Conservation (phyloP, 495 filamentous ascomycete genomes). For the Lentithecium fluviatile region DNA sequence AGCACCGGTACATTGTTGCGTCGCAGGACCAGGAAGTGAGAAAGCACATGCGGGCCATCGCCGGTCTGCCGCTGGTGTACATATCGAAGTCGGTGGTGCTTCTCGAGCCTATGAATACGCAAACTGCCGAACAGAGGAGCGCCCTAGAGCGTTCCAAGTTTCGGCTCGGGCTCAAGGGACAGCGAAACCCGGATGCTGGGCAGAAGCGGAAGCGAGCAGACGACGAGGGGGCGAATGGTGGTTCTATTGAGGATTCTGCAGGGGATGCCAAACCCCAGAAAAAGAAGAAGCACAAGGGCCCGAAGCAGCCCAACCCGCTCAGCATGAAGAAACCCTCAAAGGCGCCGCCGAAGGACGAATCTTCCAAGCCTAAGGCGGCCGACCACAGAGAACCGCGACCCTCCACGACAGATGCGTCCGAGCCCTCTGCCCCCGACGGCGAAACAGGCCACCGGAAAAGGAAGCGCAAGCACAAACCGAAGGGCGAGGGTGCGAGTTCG, state of each 20-base stretch:
- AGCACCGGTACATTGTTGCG: conserved; percentile 86
- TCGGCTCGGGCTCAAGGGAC: conserved; percentile 62
- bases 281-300: conserved; percentile 65
- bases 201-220: conserved; percentile 52
- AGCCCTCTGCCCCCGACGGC: conserved; percentile 2
- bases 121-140: conserved; percentile 60
- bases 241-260: conserved; percentile 34
- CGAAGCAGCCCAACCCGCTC: conserved; percentile 85
- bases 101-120: conserved; percentile 78
- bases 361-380: neutral
- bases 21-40: conserved; percentile 64
- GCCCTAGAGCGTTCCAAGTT: conserved; percentile 75
- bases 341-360: neutral
- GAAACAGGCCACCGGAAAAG: conserved; percentile 35
- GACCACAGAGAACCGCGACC: neutral
- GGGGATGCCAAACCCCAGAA: conserved; percentile 44
- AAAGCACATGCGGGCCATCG: conserved; percentile 55
- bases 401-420: neutral
- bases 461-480: conserved; percentile 41
- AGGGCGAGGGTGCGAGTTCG: conserved; percentile 5
- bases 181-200: conserved; percentile 27
- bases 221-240: conserved; percentile 45
- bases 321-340: conserved; percentile 82
- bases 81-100: conserved; percentile 86
- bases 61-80: conserved; percentile 75